Conservation (phyloP, 2,329 filamentous ascomycete genomes). For the Penicillium sp. region DNA sequence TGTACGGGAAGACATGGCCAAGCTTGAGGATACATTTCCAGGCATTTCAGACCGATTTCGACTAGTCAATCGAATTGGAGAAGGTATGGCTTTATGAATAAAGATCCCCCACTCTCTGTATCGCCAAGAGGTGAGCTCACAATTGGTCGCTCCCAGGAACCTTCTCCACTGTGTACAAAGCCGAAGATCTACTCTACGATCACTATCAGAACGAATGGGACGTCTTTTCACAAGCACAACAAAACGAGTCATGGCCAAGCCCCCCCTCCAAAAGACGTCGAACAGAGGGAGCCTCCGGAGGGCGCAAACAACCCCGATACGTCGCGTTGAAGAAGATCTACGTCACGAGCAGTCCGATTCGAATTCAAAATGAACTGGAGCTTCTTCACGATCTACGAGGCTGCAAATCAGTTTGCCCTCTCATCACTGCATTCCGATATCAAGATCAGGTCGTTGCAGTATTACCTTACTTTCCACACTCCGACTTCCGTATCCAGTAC, state of each 20-base stretch:
- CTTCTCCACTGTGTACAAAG: conserved; percentile 98
- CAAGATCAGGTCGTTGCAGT: conserved; percentile 95
- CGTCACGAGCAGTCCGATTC: conserved; percentile 89
- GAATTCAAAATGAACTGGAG: conserved; percentile 96
- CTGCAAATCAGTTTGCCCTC: conserved; percentile 84
- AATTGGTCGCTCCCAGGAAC: too few relatives aligned
- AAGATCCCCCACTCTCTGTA: background rate
- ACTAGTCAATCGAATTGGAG: conserved; percentile 93
- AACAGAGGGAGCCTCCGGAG: conserved; percentile 44
- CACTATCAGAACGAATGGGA: conserved; percentile 88
- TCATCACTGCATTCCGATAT: conserved; percentile 95
- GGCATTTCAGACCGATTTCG: conserved; percentile 84
- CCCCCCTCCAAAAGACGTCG: conserved; percentile 65
- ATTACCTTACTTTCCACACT: conserved; percentile 92
- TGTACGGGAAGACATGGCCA: conserved; percentile 84
- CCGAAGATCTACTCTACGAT: conserved; percentile 87
- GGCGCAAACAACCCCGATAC: conserved; percentile 67
- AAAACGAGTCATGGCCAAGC: conserved; percentile 68
- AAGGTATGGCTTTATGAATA: conserved; percentile 63
- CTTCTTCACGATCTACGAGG: conserved; percentile 84
- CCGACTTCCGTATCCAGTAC: conserved; percentile 91
- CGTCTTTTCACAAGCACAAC: conserved; percentile 64
- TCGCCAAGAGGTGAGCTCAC: too few relatives aligned
- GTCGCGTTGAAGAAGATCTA: conserved; percentile 99
- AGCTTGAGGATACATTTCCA: conserved; percentile 78